Conservation (phyloP, 2,329 filamentous ascomycete genomes). For the Ophioceras dolichostomum region DNA sequence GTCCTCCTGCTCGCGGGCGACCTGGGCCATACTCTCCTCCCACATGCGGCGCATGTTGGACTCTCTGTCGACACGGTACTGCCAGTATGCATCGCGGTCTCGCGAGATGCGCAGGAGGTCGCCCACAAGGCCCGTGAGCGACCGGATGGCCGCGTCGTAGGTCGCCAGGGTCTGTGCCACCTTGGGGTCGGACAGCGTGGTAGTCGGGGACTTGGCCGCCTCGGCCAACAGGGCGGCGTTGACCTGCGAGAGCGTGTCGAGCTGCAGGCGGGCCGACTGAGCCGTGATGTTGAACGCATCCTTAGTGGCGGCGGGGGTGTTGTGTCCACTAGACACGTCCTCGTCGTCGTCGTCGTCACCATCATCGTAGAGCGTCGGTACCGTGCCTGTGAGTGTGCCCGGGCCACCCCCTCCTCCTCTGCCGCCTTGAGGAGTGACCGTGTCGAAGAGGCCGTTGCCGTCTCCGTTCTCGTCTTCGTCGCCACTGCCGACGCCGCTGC, state of each 20-base stretch:
- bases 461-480: conserved; percentile 42
- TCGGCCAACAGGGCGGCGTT: conserved; percentile 70
- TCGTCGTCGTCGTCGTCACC: conserved; percentile 58
- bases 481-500: conserved; percentile 36
- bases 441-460: conserved; percentile 21
- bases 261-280: conserved; percentile 83
- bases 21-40: conserved; percentile 97
- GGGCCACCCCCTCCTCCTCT: no score
- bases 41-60: conserved; percentile 87
- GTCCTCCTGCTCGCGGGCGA: conserved; percentile 89
- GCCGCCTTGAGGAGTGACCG: no score
- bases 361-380: conserved; percentile 19
- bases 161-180: conserved; percentile 68
- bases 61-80: conserved; percentile 85
- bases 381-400: no score
- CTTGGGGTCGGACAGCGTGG: conserved; percentile 63
- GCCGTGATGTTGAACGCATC: conserved; percentile 96
- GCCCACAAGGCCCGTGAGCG: conserved; percentile 70
- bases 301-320: conserved; percentile 63
- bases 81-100: conserved; percentile 94
- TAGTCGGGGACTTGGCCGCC: conserved; percentile 53
- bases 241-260: conserved; percentile 81
- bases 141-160: conserved; percentile 83
- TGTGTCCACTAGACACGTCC: conserved; percentile 66
- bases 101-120: conserved; percentile 85